Evolutionary conservation across 2,329 filamentous ascomycete genomes (phyloP).

Genomic region (Myrmaecium sp.): DNA sequence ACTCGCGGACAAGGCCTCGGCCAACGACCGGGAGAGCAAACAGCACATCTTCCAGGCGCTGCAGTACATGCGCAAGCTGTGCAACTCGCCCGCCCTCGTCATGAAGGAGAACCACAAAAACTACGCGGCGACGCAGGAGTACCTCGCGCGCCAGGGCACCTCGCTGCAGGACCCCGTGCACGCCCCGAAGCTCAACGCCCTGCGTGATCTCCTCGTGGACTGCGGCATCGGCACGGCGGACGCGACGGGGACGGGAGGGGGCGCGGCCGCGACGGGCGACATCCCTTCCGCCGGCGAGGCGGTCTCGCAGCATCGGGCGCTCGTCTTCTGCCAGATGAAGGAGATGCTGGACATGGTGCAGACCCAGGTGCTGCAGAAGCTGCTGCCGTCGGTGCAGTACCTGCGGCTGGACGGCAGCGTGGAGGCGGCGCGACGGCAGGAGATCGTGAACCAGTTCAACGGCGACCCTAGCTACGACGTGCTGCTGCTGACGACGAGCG

Average conservation of each 20-base stretch:
- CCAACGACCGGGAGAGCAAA: constrained; percentile 75
- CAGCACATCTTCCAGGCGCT: constrained; percentile 98
- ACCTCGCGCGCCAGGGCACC: constrained; percentile 63
- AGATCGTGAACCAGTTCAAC: constrained; percentile 98
- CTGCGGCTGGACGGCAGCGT: constrained; percentile 88
- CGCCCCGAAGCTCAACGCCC: constrained; percentile 79
- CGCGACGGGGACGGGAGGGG: constrained; percentile 24
- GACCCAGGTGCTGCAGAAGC: constrained; percentile 72
- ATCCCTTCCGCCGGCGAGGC: constrained; percentile 46
- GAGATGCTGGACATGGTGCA: constrained; percentile 99
- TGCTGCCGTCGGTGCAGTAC: constrained; percentile 85
- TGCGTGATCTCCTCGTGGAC: constrained; percentile 89
- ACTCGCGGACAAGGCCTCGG: constrained; percentile 65
- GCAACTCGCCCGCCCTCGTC: constrained; percentile 90
- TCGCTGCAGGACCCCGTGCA: constrained; percentile 72
- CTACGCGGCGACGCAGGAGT: constrained; percentile 72
- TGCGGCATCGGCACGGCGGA: constrained; percentile 69
- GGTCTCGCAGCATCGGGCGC: constrained; percentile 86
- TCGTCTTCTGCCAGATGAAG: constrained; percentile 99
- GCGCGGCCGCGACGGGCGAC: constrained; percentile 33
- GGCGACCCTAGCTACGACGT: constrained; percentile 94
- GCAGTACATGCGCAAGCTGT: constrained; percentile 98
- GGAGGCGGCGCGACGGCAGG: constrained; percentile 83
- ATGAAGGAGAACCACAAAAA: constrained; percentile 87
- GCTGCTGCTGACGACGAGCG: constrained; percentile 80